phyloP scores from a whole-genome alignment of 2,329 filamentous ascomycete species.

The Achaetomium macrosporum region DNA sequence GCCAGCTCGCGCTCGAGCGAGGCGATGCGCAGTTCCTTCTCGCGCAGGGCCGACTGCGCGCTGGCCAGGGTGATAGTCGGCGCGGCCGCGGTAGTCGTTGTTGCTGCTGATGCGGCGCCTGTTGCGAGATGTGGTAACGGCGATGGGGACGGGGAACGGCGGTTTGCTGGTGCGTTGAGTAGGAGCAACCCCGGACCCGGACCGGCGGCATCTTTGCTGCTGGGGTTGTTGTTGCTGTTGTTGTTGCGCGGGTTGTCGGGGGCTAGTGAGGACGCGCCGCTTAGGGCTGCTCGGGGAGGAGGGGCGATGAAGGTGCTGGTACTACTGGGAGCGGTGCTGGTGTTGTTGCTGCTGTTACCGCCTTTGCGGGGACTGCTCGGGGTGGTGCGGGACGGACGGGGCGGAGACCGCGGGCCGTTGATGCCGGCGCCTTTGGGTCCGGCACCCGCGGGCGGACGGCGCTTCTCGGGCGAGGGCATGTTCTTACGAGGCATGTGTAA shows the following conservation, averaged over 20 bases:
- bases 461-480: constrained; percentile 42
- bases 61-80: too few species aligned
- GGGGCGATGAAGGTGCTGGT: constrained; percentile 31
- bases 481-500: constrained; percentile 19
- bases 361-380: constrained; percentile 2
- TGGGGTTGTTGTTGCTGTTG: constrained; percentile 5
- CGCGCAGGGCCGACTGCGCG: constrained; percentile 30
- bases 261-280: constrained; percentile 29
- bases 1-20: constrained; percentile 47
- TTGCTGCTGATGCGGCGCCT: constrained; percentile 1
- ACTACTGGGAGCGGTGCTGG: constrained; percentile 7
- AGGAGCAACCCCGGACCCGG: constrained; percentile 29
- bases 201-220: not conserved
- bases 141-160: constrained; percentile 25
- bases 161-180: constrained; percentile 17
- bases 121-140: constrained; percentile 23
- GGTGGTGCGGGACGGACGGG: constrained; percentile 7
- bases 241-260: constrained; percentile 25
- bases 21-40: constrained; percentile 48
- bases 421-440: constrained; percentile 1
- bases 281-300: constrained; percentile 37
- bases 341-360: not conserved
- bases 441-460: constrained; percentile 32
- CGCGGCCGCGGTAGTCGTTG: not conserved
- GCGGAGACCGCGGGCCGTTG: constrained; percentile 14